Conservation (phyloP, 176 grass and related monocot species). For the Calamus simplicifolius region DNA sequence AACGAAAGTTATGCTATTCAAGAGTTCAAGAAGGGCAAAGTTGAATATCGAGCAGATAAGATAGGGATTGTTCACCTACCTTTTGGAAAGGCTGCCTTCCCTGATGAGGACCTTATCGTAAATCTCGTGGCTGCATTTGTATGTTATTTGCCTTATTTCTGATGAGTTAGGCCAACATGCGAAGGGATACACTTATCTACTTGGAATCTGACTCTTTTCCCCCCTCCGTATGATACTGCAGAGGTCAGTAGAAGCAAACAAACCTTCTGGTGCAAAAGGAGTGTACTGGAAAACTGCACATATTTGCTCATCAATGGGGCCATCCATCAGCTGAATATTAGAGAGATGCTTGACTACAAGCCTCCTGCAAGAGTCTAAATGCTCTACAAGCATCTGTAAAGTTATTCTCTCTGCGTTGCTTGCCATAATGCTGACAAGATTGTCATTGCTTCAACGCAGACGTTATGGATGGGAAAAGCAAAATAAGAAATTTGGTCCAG, state of each 20-base stretch:
- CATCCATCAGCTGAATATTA: slow-evolving; percentile 83
- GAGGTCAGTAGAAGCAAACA: slow-evolving; percentile 87
- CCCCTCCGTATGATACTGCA: slow-evolving; percentile 13
- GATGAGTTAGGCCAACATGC: slow-evolving; percentile 1
- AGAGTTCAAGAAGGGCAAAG: slow-evolving; percentile 99
- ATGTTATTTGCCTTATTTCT: slow-evolving; percentile 25
- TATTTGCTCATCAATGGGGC: slow-evolving; percentile 94
- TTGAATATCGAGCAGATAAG: slow-evolving; percentile 96
- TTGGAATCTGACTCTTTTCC: slow-evolving; percentile 6
- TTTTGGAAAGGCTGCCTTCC: slow-evolving; percentile 78
- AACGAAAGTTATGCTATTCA: slow-evolving; percentile 47
- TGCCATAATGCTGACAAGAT: too few species aligned
- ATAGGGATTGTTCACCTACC: slow-evolving; percentile 85
- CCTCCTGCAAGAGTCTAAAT: not conserved
- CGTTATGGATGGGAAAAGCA: too few species aligned
- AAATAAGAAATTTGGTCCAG: too few species aligned
- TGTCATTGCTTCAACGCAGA: too few species aligned
- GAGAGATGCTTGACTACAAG: slow-evolving; percentile 80
- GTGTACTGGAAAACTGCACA: slow-evolving; percentile 87
- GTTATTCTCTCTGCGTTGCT: too few species aligned
- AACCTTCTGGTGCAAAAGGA: slow-evolving; percentile 91
- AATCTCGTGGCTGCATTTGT: slow-evolving; percentile 94
- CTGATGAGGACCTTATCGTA: slow-evolving; percentile 79
- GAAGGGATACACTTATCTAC: not conserved
- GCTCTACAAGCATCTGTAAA: too few species aligned